Evolutionary conservation across 2,329 filamentous ascomycete species (phyloP).

Genomic region (Penicillium concentricum): DNA sequence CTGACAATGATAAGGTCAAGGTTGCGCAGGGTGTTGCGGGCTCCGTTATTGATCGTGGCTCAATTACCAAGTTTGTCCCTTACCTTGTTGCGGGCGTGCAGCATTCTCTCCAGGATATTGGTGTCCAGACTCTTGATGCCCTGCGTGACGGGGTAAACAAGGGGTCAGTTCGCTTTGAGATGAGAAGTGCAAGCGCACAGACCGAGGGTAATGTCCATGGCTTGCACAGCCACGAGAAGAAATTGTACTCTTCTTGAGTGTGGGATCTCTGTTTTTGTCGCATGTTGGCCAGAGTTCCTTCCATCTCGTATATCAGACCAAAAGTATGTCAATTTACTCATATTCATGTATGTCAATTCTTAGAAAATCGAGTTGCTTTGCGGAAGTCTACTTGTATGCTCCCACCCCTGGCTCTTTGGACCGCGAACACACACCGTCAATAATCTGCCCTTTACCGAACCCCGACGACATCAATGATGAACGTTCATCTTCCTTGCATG

Average conservation of each 20-base stretch:
- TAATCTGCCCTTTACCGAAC: too few relatives aligned
- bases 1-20: conserved; percentile 88
- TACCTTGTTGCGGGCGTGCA: conserved; percentile 94
- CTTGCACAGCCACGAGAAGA: conserved; percentile 99
- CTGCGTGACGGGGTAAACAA: conserved; percentile 72
- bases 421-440: too few relatives aligned
- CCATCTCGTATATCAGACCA: too few relatives aligned
- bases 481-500: too few relatives aligned
- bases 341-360: too few relatives aligned
- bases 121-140: conserved; percentile 73
- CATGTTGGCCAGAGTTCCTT: neutral
- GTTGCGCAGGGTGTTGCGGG: conserved; percentile 97
- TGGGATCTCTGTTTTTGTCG: neutral
- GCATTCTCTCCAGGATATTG: conserved; percentile 96
- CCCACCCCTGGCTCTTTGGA: too few relatives aligned
- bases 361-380: too few relatives aligned
- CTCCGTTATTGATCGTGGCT: conserved; percentile 58
- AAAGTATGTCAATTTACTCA: too few relatives aligned
- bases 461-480: too few relatives aligned
- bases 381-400: too few relatives aligned
- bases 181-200: conserved; percentile 90
- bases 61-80: conserved; percentile 90
- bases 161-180: conserved; percentile 84
- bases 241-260: conserved; percentile 70
- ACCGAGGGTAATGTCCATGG: conserved; percentile 93